These are phyloP conservation scores for Pythium phragmiticola DNA, from an alignment of 352 stramenopile genomes.

Conservation along the genomic window DNA sequence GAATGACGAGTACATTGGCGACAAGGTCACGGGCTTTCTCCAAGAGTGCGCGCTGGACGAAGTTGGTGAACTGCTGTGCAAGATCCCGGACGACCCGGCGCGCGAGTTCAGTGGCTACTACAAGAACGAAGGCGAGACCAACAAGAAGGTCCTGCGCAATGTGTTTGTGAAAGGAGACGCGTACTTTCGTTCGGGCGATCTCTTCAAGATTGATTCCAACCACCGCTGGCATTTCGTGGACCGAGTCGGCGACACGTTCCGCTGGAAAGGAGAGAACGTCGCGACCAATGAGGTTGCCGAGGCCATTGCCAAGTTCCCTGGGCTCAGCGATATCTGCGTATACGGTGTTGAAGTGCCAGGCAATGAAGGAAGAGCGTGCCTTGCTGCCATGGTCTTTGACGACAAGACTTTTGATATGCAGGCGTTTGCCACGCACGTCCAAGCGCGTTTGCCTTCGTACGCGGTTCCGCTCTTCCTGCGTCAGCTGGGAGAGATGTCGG, in stretches of 20 bases:
- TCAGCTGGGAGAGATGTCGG: slow-evolving; percentile 63
- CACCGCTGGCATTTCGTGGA: slow-evolving; percentile 90
- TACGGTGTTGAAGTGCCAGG: slow-evolving; percentile 74
- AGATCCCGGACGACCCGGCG: slow-evolving; percentile 49
- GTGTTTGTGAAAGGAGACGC: slow-evolving; percentile 82
- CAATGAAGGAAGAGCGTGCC: slow-evolving; percentile 77
- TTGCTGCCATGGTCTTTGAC: slow-evolving; percentile 84
- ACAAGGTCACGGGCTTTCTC: slow-evolving; percentile 54
- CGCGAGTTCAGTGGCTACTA: slow-evolving; percentile 91
- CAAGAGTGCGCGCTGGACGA: slow-evolving; percentile 51
- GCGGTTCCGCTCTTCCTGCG: slow-evolving; percentile 86
- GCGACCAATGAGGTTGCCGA: slow-evolving; percentile 88
- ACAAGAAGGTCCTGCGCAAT: slow-evolving; percentile 83
- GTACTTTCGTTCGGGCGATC: slow-evolving; percentile 91
- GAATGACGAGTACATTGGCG: slow-evolving; percentile 51
- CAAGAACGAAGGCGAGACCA: slow-evolving; percentile 63
- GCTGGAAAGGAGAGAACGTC: slow-evolving; percentile 94
- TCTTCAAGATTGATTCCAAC: slow-evolving; percentile 77
- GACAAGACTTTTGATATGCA: slow-evolving; percentile 53
- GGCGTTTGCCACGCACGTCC: slow-evolving; percentile 53
- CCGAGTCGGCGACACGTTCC: slow-evolving; percentile 91
- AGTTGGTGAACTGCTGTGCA: slow-evolving; percentile 75
- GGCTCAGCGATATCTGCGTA: slow-evolving; percentile 73
- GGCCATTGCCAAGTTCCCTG: slow-evolving; percentile 73
- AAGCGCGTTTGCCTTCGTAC: slow-evolving; percentile 55